Base-by-base conservation (phyloP, 1,139 yeast species). In the Sugiyamaella grinbergsii region DNA sequence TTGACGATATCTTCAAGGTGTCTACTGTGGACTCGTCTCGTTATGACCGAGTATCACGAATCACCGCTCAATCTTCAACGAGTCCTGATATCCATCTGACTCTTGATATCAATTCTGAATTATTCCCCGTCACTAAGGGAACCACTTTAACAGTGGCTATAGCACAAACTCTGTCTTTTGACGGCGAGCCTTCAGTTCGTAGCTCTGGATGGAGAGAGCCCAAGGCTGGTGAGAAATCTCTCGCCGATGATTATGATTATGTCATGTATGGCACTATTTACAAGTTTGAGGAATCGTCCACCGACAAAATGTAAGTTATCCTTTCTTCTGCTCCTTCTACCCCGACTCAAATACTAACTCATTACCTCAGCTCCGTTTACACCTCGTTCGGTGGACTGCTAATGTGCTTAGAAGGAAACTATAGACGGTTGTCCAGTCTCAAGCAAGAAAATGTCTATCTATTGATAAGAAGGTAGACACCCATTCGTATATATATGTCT, bases 261-360 rank as follows among this genome's bases (percentile, higher is more conserved):
- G 98, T 93, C 61, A 93, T 93, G 98, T 85, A 91, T 69, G 99
- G 99, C 53, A 91, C 97, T 13, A 95, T 94, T 44, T 94, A 94
- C 76, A 90, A 93, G 70, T 93, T 94, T 66, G 97, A 93, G 68
- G 98, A 93, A 71, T 83, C 85, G 58, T 74, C 79, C 40, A 85
- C 81, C 56, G 85, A 82, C 64, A 73, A 74, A 58, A 73, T 76
- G 66, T 70, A 56, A 54, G 71, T 58, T 33, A 1, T 15, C n/a
- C 62, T 68, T 52, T 85, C n/a, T n/a, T n/a, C n/a, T n/a, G n/a
- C n/a, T n/a, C n/a, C n/a, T n/a, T n/a, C n/a, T n/a, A n/a, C n/a
- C n/a, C n/a, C n/a, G n/a, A n/a, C n/a, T n/a, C n/a, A n/a, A 81
- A 63, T 34, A 34, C 58, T 56, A 53, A 56, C 54, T 11, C 5